These are phyloP conservation scores for Kuraishia cidri DNA, from an alignment of 805 yeast genomes.

Conservation along the genomic window DNA sequence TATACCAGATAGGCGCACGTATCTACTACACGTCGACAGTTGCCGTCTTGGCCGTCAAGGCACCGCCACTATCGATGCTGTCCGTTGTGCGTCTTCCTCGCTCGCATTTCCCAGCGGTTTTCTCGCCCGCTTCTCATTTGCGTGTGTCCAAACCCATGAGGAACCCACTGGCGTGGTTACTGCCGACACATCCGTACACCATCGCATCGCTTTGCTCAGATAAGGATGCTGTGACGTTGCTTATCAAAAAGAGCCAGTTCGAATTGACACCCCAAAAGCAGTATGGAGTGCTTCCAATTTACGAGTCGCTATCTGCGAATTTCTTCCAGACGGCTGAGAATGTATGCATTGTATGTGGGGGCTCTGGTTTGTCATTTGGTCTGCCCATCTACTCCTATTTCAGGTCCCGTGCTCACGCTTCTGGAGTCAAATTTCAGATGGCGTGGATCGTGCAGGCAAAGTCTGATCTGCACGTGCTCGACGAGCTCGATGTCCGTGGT, in stretches of 20 bases:
- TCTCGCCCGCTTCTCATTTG: slow-evolving; percentile 50
- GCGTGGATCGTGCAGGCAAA: slow-evolving; percentile 46
- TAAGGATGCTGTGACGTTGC: slow-evolving; percentile 24
- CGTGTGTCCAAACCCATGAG: slow-evolving; percentile 31
- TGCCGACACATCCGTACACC: slow-evolving; percentile 65
- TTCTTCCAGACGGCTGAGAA: slow-evolving; percentile 41
- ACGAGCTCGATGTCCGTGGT: slow-evolving; percentile 23
- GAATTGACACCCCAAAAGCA: slow-evolving; percentile 18
- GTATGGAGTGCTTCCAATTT: slow-evolving; percentile 31
- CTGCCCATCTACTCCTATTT: slow-evolving; percentile 40
- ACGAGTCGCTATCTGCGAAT: slow-evolving; percentile 26
- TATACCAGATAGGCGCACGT: slow-evolving; percentile 26
- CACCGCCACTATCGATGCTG: slow-evolving; percentile 13
- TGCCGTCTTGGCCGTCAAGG: slow-evolving; percentile 10
- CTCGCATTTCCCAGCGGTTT: background rate
- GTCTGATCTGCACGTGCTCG: slow-evolving; percentile 37
- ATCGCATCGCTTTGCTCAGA: slow-evolving; percentile 37
- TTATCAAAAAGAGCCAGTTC: slow-evolving; percentile 34
- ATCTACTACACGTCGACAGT: slow-evolving; percentile 12
- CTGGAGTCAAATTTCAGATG: slow-evolving; percentile 24
- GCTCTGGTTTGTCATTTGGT: slow-evolving; percentile 65
- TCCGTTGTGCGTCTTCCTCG: slow-evolving; percentile 10
- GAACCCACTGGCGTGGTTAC: slow-evolving; percentile 33
- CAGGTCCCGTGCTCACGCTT: slow-evolving; percentile 11
- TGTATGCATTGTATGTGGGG: slow-evolving; percentile 55